Conservation (phyloP, 148 eudicot genomes). For the Persicaria tinctoria region DNA sequence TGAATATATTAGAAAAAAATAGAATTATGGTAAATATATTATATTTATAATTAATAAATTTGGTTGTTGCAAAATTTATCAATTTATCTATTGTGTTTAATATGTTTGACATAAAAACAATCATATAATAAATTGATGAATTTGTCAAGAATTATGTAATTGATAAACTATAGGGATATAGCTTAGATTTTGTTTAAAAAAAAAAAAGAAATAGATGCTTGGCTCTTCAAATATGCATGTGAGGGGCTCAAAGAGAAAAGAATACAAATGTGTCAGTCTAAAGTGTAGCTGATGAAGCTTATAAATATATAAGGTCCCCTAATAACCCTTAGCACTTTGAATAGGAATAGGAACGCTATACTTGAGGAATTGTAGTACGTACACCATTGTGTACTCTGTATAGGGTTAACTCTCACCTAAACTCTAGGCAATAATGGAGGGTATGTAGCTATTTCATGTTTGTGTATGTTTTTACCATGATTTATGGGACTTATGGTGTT, state of each 20-base stretch:
- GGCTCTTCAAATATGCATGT: too few species aligned
- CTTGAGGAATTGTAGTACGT: not conserved
- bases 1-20: too few species aligned
- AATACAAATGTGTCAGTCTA: slow-evolving; percentile 1
- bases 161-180: too few species aligned
- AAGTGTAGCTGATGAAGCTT: slow-evolving; percentile 4
- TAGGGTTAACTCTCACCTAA: not conserved
- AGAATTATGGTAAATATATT: too few species aligned
- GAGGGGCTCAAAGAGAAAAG: not conserved
- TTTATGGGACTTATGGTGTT: not conserved
- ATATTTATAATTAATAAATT: too few species aligned
- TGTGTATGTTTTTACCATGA: not conserved
- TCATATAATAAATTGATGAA: too few species aligned
- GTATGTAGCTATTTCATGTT: not conserved
- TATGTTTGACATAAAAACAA: too few species aligned
- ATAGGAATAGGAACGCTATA: not conserved
- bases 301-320: not conserved
- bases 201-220: too few species aligned
- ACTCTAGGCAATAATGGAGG: slow-evolving; percentile 9
- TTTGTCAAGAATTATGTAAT: too few species aligned
- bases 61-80: too few species aligned
- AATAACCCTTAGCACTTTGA: not conserved
- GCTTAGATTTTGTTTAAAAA: too few species aligned
- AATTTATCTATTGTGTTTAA: too few species aligned
- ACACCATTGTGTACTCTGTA: not conserved